phyloP scores from a whole-genome alignment of 2,329 filamentous ascomycete genomes.

The Tolypocladium ovalisporum region DNA sequence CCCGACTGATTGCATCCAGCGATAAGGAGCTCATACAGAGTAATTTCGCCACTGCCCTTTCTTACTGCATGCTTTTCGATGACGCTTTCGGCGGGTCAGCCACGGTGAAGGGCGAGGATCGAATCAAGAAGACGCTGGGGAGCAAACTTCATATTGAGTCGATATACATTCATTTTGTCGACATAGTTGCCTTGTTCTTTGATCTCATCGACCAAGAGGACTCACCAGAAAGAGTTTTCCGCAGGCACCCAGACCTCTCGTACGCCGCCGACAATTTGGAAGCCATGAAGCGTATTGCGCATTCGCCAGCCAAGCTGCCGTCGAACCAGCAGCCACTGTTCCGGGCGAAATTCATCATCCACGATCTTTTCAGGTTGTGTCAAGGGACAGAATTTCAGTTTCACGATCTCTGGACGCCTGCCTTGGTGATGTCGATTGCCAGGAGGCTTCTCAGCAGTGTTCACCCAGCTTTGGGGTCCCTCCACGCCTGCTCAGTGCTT shows the following conservation, averaged over 20 bases:
- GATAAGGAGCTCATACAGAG: conserved; percentile 47
- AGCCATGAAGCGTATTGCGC: conserved; percentile 57
- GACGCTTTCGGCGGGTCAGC: conserved; percentile 17
- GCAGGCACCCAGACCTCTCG: conserved; percentile 44
- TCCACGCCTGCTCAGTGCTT: conserved; percentile 78
- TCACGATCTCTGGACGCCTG: conserved; percentile 60
- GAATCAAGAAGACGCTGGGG: conserved; percentile 60
- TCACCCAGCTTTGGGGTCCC: conserved; percentile 70
- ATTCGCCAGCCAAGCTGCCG: conserved; percentile 56
- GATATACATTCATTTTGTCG: conserved; percentile 60
- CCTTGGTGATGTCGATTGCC: conserved; percentile 62
- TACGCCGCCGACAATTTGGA: conserved; percentile 54
- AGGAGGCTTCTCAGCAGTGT: conserved; percentile 72
- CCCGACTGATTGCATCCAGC: conserved; percentile 41
- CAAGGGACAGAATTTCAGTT: conserved; percentile 56
- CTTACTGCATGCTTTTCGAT: conserved; percentile 67
- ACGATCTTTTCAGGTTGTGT: conserved; percentile 70
- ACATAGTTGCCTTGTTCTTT: conserved; percentile 68
- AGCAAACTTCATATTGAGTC: conserved; percentile 50
- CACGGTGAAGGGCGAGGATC: conserved; percentile 49
- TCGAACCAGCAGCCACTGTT: conserved; percentile 82
- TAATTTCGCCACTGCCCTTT: conserved; percentile 68
- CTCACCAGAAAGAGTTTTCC: conserved; percentile 56
- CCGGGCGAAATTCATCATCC: conserved; percentile 62
- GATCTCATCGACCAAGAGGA: conserved; percentile 69